Evolutionary conservation across 768 basidiomycete genomes (phyloP).

Genomic region (Agrocybe praecox): DNA sequence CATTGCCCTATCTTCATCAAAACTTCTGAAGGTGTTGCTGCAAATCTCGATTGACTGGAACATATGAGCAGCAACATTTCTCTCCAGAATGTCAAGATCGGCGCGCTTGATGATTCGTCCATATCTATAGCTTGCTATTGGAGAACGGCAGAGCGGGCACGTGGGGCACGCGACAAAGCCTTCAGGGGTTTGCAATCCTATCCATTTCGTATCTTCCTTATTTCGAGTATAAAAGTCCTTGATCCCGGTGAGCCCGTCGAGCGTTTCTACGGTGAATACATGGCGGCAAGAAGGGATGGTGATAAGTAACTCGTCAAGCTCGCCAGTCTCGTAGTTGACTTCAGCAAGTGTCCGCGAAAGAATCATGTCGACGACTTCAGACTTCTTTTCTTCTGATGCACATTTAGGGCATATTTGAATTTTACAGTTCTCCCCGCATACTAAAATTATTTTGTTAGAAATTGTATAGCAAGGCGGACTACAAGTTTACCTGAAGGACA

Average conservation of each 20-base stretch:
- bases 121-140: constrained; percentile 62
- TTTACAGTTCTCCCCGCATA: constrained; percentile 67
- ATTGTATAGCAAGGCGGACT: not conserved
- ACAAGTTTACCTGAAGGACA: constrained; percentile 62
- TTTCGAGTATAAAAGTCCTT: constrained; percentile 48
- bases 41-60: constrained; percentile 40
- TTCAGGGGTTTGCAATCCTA: constrained; percentile 43
- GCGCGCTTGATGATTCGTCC: constrained; percentile 64
- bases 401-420: constrained; percentile 59
- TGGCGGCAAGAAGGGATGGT: constrained; percentile 65
- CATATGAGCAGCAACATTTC: constrained; percentile 58
- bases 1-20: constrained; percentile 28
- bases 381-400: constrained; percentile 35
- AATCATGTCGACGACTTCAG: constrained; percentile 61
- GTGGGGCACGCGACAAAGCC: constrained; percentile 42
- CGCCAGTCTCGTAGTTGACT: constrained; percentile 36
- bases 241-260: constrained; percentile 63
- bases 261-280: constrained; percentile 69
- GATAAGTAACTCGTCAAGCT: constrained; percentile 54
- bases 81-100: constrained; percentile 64
- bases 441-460: constrained; percentile 29
- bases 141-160: constrained; percentile 64
- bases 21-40: constrained; percentile 24
- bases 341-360: constrained; percentile 53
- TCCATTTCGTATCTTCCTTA: constrained; percentile 39